Conservation (phyloP, 805 yeast genomes). For the Ogataea kodamae region DNA sequence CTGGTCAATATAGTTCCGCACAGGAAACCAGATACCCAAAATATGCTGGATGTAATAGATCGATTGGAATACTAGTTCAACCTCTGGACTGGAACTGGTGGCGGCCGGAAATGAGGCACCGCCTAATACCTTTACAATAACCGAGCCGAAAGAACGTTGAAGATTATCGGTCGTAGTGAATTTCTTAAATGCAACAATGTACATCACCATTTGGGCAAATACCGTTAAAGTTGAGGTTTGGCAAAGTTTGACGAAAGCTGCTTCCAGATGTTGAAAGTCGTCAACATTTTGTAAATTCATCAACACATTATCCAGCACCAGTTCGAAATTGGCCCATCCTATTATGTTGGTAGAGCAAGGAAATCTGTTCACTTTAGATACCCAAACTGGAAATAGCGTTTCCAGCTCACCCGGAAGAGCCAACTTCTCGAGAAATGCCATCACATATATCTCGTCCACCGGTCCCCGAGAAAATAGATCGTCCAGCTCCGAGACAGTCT, state of each 20-base stretch:
- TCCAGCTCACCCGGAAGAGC: conserved; percentile 7
- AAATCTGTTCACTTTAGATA: conserved; percentile 10
- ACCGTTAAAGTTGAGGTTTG: conserved; percentile 1
- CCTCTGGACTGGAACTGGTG: conserved; percentile 30
- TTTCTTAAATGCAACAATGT: conserved; percentile 19
- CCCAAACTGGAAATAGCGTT: conserved; percentile 13
- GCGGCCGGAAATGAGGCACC: conserved; percentile 44
- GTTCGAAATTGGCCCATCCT: conserved; percentile 24
- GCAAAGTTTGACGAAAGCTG: conserved; percentile 7
- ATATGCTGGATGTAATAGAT: conserved; percentile 19
- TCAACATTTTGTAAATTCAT: conserved; percentile 2
- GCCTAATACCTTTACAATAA: conserved; percentile 18
- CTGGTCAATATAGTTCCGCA: conserved; percentile 27
- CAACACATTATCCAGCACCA: conserved; percentile 8
- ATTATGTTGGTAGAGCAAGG: conserved; percentile 24
- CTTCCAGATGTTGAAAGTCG: conserved; percentile 9
- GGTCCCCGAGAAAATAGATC: conserved; percentile 5
- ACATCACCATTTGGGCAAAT: conserved; percentile 13
- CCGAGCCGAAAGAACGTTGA: conserved; percentile 8
- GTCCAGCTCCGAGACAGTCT: conserved; percentile 2
- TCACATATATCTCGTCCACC: conserved; percentile 8
- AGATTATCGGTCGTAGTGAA: conserved; percentile 9
- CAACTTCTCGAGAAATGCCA: conserved; percentile 10
- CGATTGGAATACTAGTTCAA: conserved; percentile 34
- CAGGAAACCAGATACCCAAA: conserved; percentile 16